phyloP scores from a whole-genome alignment of 108 stramenopile species.

The Epithemia pelagica region DNA sequence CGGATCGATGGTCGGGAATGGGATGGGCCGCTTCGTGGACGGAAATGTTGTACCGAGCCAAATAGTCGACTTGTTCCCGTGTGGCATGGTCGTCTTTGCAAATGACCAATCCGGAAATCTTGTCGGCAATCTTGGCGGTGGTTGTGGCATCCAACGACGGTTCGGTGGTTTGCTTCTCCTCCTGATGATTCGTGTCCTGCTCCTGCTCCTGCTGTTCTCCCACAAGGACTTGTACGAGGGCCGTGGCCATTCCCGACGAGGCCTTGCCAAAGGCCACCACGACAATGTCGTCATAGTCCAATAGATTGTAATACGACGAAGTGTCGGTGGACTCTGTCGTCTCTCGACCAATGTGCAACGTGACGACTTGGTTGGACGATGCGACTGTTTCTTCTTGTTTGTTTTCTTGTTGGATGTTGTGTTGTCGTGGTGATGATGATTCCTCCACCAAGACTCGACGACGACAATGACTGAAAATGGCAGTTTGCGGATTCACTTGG shows the following conservation, averaged over 20 bases:
- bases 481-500: conserved; percentile 57
- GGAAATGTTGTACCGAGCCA: conserved; percentile 33
- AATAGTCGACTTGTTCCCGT: conserved; percentile 34
- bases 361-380: too few relatives aligned
- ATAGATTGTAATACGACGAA: conserved; percentile 4
- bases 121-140: background rate
- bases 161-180: background rate
- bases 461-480: conserved; percentile 17
- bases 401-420: too few relatives aligned
- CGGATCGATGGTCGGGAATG: conserved; percentile 71
- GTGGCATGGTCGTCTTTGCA: conserved; percentile 84
- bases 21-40: conserved; percentile 72
- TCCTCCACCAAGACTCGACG: too few relatives aligned
- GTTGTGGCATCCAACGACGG: background rate
- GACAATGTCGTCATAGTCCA: conserved; percentile 54
- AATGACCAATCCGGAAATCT: conserved; percentile 57
- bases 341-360: background rate
- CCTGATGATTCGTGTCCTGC: background rate
- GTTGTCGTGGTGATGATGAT: too few relatives aligned
- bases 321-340: too few relatives aligned
- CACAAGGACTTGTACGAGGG: conserved; percentile 38
- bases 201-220: background rate
- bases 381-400: too few relatives aligned
- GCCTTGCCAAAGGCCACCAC: conserved; percentile 79
- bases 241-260: conserved; percentile 72